Evolutionary conservation across 345 rosid species (phyloP).

Genomic region (Nasturtium officinale): DNA sequence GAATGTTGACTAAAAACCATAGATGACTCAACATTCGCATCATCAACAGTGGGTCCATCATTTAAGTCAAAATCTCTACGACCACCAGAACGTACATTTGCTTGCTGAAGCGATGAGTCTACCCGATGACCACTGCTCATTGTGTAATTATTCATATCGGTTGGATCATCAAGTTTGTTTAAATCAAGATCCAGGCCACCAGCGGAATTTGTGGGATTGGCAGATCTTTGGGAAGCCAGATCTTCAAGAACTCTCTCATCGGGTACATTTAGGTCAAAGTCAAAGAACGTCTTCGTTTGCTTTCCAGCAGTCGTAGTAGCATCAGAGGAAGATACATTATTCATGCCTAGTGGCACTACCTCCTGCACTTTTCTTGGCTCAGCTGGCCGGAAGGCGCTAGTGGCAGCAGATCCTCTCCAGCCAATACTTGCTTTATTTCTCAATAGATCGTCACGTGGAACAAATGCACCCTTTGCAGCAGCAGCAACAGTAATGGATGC

Average conservation of each 20-base stretch:
- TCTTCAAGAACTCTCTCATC: constrained; percentile 85
- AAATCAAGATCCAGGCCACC: constrained; percentile 89
- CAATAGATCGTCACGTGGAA: constrained; percentile 73
- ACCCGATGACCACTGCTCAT: constrained; percentile 45
- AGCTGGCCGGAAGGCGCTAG: constrained; percentile 97
- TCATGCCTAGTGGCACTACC: constrained; percentile 45
- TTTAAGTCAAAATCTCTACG: constrained; percentile 84
- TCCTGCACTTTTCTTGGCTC: constrained; percentile 78
- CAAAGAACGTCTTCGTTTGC: constrained; percentile 59
- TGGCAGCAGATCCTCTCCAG: constrained; percentile 99
- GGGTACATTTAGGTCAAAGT: constrained; percentile 84
- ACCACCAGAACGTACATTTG: constrained; percentile 39
- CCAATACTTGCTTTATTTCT: constrained; percentile 73
- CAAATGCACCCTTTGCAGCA: constrained; percentile 88
- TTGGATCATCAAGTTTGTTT: constrained; percentile 69
- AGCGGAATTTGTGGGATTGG: constrained; percentile 45
- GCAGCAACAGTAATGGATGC: constrained; percentile 81
- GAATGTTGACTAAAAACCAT: constrained; percentile 47
- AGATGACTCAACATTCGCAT: constrained; percentile 56
- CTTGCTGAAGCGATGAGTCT: constrained; percentile 46
- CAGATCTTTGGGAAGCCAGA: constrained; percentile 51
- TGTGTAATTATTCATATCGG: constrained; percentile 50
- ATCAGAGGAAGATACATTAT: constrained; percentile 42
- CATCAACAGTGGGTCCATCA: constrained; percentile 77
- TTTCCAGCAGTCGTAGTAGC: constrained; percentile 45